Percentiles rank a stretch among this genome's conserved stretches.
phyloP scores from a whole-genome alignment of 2,329 filamentous ascomycete genomes.

The Monilinia polystroma region DNA sequence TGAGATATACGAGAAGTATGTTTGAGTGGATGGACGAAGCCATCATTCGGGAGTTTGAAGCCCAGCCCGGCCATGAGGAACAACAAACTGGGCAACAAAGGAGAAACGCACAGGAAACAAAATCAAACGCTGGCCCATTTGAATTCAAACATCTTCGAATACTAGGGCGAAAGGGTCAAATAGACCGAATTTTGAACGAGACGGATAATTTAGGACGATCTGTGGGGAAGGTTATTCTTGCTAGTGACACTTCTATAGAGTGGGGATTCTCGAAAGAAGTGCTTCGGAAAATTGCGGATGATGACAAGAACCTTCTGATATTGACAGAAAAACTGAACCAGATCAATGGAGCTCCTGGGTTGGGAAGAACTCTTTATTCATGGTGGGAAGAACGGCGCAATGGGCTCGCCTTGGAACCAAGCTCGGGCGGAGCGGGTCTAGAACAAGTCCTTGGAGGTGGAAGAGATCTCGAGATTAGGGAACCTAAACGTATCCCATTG shows the following conservation, averaged over 20 bases:
- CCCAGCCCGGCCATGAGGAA: slow-evolving; percentile 45
- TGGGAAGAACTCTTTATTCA: slow-evolving; percentile 76
- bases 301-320: slow-evolving; percentile 79
- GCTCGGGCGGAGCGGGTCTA: slow-evolving; percentile 54
- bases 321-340: slow-evolving; percentile 71
- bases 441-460: slow-evolving; percentile 67
- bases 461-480: slow-evolving; percentile 58
- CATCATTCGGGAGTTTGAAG: slow-evolving; percentile 89
- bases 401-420: slow-evolving; percentile 58
- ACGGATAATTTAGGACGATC: slow-evolving; percentile 45
- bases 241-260: slow-evolving; percentile 84
- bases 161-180: slow-evolving; percentile 76
- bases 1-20: slow-evolving; percentile 91
- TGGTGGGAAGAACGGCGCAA: slow-evolving; percentile 71
- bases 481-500: slow-evolving; percentile 63
- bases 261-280: slow-evolving; percentile 93
- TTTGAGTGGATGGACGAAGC: slow-evolving; percentile 99
- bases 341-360: slow-evolving; percentile 36
- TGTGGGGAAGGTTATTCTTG: slow-evolving; percentile 74
- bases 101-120: slow-evolving; percentile 47
- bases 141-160: slow-evolving; percentile 85
- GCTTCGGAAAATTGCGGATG: slow-evolving; percentile 69
- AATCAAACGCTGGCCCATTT: slow-evolving; percentile 69
- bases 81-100: slow-evolving; percentile 46
- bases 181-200: slow-evolving; percentile 64